Conservation (phyloP, 225 moss, liverwort and hornwort species). For the Bryoerythrophyllum caledonicum region DNA sequence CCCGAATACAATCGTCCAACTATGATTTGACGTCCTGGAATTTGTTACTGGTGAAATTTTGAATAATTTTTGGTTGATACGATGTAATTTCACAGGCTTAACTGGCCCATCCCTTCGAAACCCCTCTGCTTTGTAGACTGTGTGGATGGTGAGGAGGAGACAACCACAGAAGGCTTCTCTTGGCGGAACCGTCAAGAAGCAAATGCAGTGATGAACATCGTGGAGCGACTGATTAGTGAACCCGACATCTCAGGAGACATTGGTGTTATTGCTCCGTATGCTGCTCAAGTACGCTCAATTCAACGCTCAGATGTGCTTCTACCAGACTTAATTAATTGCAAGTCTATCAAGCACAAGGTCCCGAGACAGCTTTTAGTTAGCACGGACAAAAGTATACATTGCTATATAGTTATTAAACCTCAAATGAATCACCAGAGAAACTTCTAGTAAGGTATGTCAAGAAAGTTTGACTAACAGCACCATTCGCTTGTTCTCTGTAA, state of each 20-base stretch:
- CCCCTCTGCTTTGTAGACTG: conserved; percentile 79
- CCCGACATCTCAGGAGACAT: conserved; percentile 58
- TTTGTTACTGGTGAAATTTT: no score
- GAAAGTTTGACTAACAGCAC: no score
- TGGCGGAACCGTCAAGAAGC: conserved; percentile 86
- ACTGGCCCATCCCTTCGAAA: conserved; percentile 75
- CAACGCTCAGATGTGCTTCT: neutral
- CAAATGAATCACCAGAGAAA: no score
- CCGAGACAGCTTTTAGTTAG: neutral
- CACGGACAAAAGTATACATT: no score
- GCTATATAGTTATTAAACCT: no score
- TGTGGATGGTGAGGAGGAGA: conserved; percentile 73
- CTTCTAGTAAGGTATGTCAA: no score
- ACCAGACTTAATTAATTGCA: neutral
- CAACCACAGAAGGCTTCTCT: conserved; percentile 71
- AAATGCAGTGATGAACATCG: conserved; percentile 55
- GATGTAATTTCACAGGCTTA: conserved; percentile 45
- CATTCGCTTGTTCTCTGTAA: no score
- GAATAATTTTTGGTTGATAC: no score
- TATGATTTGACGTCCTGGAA: no score
- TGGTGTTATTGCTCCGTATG: conserved; percentile 87
- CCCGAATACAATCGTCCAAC: no score
- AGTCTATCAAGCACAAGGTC: neutral
- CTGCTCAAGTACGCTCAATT: conserved; percentile 67
- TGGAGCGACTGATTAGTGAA: conserved; percentile 47